A percentile compares a stretch with the other conserved stretches of the same genome.
These are phyloP conservation scores for Apophysomyces variabilis DNA, from an alignment of 371 early-diverging fungal genomes.

Conservation along the genomic window DNA sequence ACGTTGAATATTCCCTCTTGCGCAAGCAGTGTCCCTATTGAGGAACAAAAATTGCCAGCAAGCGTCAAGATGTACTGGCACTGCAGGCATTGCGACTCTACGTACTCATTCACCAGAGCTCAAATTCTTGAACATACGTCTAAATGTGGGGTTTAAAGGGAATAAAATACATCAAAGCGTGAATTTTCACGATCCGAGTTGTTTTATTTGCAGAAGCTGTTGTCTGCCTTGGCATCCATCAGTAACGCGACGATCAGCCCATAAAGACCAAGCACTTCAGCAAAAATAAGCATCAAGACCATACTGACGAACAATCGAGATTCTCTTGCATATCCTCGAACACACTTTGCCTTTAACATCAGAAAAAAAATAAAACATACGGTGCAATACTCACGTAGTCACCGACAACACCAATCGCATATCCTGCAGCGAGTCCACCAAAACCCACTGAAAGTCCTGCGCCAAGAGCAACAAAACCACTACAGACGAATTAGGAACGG, in stretches of 20 bases:
- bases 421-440: slow-evolving; percentile 88
- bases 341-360: slow-evolving; percentile 43
- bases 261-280: slow-evolving; percentile 92
- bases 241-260: slow-evolving; percentile 89
- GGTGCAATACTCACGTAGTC: slow-evolving; percentile 62
- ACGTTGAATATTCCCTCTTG: slow-evolving; percentile 39
- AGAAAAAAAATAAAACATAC: neutral
- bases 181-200: neutral
- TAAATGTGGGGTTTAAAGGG: slow-evolving; percentile 1
- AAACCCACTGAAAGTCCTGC: slow-evolving; percentile 89
- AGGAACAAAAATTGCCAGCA: slow-evolving; percentile 28
- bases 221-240: slow-evolving; percentile 75
- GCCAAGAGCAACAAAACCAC: slow-evolving; percentile 84
- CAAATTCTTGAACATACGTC: slow-evolving; percentile 19
- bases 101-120: slow-evolving; percentile 17
- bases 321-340: slow-evolving; percentile 84
- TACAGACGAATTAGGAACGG: slow-evolving; percentile 18
- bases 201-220: slow-evolving; percentile 39
- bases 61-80: slow-evolving; percentile 43
- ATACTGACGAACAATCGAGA: slow-evolving; percentile 82
- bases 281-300: slow-evolving; percentile 91
- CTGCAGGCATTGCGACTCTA: slow-evolving; percentile 34
- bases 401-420: slow-evolving; percentile 91
- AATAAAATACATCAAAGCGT: slow-evolving; percentile 10
- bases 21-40: slow-evolving; percentile 34